Base-by-base conservation (phyloP, 192 early-diverging fungal species). In the Entomortierella beljakovae region DNA sequence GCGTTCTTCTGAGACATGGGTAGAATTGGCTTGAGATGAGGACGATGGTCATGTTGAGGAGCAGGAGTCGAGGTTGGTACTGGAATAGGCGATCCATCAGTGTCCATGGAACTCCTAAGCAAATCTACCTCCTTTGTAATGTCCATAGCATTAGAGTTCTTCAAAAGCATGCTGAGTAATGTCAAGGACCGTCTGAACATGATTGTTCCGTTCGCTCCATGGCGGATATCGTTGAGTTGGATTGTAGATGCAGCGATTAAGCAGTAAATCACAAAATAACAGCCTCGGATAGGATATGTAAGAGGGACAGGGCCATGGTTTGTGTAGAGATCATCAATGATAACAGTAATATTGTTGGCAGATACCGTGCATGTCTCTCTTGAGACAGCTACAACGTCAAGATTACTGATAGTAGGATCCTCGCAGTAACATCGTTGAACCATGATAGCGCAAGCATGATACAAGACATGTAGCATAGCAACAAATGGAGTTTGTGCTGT, bases 401-500 rank as follows among this genome's bases (percentile, higher is more conserved):
- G 63, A 60, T 88, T 82, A 32, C 67, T 71, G 52, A 77, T 71
- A 22, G 81, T 58, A 43, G 71, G 63, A 48, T 80, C 64, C 11
- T 83, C 60, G 26, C 77, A 57, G 56, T 89, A 87, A 32, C 79
- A 84, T 23, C 88, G 77, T 55, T 89, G 86, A 9, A 89, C 48
- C 58, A 87, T 71, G 55, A 89, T 81, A 7, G 81, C 53, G 57
- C 79, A 68, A 18, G 82, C 81, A 52, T 87, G 84, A 64, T 87
- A 89, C 22, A 84, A 81, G 71, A 89, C 82, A 56, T 89, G 85
- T 18, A 89, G 58, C 62, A 89, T 83, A 2, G 82, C 85, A 29
- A 84, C 73, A 68, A 87, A 89, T 15, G 80, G 71, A 20, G 77
- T 71, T 16, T 66, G 59, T 3, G 76, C 56, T 40, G 68, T 50